Evolutionary conservation across 1,284 basidiomycete species (phyloP).

Genomic region (Coriolopsis trogii): DNA sequence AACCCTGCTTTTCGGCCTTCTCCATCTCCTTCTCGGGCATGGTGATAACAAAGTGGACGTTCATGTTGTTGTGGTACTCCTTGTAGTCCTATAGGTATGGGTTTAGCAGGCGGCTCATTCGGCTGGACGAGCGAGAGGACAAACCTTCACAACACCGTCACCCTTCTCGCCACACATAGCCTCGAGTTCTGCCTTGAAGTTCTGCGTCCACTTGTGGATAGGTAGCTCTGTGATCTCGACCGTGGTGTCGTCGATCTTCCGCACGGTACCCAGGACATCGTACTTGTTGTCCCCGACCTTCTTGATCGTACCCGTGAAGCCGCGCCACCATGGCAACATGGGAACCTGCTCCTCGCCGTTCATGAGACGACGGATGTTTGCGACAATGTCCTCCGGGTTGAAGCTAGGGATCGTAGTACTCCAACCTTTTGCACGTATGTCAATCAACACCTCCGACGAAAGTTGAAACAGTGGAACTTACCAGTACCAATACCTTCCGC

Average conservation of each 20-base stretch:
- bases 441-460: neutral
- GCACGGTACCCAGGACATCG: slow-evolving; percentile 78
- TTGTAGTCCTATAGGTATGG: slow-evolving; percentile 77
- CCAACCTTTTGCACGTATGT: slow-evolving; percentile 70
- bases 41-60: slow-evolving; percentile 89
- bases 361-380: slow-evolving; percentile 89
- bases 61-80: slow-evolving; percentile 93
- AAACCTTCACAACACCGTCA: slow-evolving; percentile 66
- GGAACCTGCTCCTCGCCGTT: slow-evolving; percentile 80
- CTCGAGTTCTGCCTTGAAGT: slow-evolving; percentile 92
- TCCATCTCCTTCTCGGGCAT: slow-evolving; percentile 84
- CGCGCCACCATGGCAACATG: slow-evolving; percentile 98
- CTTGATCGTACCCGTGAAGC: slow-evolving; percentile 90
- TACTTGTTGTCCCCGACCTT: slow-evolving; percentile 84
- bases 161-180: slow-evolving; percentile 76
- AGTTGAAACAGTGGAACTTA: slow-evolving; percentile 33
- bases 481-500: slow-evolving; percentile 98
- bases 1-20: slow-evolving; percentile 88
- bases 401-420: slow-evolving; percentile 93
- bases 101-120: neutral
- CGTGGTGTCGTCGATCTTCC: slow-evolving; percentile 84
- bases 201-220: slow-evolving; percentile 93
- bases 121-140: neutral
- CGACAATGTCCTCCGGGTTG: slow-evolving; percentile 91
- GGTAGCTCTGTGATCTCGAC: slow-evolving; percentile 97